Evolutionary conservation across 495 filamentous ascomycete genomes (phyloP).

Genomic region (Talaromyces borbonicus): DNA sequence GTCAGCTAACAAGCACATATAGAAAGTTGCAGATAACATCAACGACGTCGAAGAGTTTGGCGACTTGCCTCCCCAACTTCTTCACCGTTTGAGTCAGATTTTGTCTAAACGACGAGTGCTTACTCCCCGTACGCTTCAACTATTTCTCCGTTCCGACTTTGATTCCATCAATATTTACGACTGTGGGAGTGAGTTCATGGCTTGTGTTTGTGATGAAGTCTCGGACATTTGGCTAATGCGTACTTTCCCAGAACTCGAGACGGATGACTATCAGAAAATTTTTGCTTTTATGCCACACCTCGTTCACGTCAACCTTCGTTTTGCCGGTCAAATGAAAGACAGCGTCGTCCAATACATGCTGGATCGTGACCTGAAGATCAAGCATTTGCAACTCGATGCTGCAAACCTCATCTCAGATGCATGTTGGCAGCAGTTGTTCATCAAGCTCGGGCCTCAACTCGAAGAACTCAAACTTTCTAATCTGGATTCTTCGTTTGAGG

Average conservation of each 20-base stretch:
- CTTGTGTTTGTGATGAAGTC: not conserved
- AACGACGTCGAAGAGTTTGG: conserved; percentile 75
- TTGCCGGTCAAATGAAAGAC: conserved; percentile 84
- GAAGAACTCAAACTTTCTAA: conserved; percentile 57
- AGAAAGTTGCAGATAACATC: conserved; percentile 74
- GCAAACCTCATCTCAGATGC: conserved; percentile 68
- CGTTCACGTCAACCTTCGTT: conserved; percentile 58
- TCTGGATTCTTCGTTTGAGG: conserved; percentile 63
- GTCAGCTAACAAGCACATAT: not conserved
- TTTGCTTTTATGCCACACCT: conserved; percentile 64
- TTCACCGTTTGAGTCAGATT: conserved; percentile 70
- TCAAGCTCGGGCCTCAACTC: conserved; percentile 48
- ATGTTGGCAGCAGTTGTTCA: conserved; percentile 59
- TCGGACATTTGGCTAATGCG: conserved; percentile 10
- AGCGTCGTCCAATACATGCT: conserved; percentile 68
- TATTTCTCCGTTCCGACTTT: conserved; percentile 64
- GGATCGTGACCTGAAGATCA: conserved; percentile 52
- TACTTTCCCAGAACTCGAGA: conserved; percentile 51
- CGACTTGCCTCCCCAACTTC: conserved; percentile 55
- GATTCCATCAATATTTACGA: conserved; percentile 70
- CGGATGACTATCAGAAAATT: conserved; percentile 68
- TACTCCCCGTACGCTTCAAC: conserved; percentile 55
- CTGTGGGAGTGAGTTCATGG: conserved; percentile 47
- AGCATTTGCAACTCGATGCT: conserved; percentile 56
- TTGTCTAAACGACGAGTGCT: conserved; percentile 70